Evolutionary conservation across 2,329 filamentous ascomycete species (phyloP).

Genomic region (Fusarium sp.): DNA sequence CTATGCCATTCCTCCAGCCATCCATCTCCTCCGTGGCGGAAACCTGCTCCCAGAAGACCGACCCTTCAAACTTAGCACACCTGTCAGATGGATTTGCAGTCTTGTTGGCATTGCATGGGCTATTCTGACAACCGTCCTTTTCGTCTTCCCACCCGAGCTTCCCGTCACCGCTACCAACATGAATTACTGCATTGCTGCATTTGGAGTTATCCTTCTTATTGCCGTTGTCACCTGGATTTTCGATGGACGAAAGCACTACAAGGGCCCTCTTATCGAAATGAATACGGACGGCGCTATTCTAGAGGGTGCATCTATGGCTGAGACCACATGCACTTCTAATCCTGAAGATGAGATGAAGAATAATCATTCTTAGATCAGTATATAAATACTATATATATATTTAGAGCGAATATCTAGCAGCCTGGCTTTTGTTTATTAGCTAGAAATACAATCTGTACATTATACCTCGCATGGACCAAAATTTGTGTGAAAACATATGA

Average conservation of each 20-base stretch:
- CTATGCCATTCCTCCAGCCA: constrained; percentile 78
- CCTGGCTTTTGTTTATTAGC: background rate
- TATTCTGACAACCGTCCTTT: constrained; percentile 77
- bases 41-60: constrained; percentile 68
- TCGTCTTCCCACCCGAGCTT: constrained; percentile 76
- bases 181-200: constrained; percentile 67
- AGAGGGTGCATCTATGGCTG: constrained; percentile 33
- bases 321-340: constrained; percentile 32
- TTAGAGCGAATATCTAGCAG: background rate
- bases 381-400: background rate
- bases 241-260: constrained; percentile 62
- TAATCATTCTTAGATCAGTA: background rate
- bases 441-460: background rate
- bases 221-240: constrained; percentile 57
- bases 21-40: constrained; percentile 75
- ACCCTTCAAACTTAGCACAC: constrained; percentile 51
- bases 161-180: constrained; percentile 75
- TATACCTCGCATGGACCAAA: background rate
- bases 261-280: constrained; percentile 48
- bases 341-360: constrained; percentile 28
- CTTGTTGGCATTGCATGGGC: constrained; percentile 70
- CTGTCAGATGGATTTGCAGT: constrained; percentile 52
- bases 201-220: constrained; percentile 60
- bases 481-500: background rate
- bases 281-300: constrained; percentile 23